Evolutionary conservation across 2,329 filamentous ascomycete genomes (phyloP).

Genomic region (Ascochyta fabae): DNA sequence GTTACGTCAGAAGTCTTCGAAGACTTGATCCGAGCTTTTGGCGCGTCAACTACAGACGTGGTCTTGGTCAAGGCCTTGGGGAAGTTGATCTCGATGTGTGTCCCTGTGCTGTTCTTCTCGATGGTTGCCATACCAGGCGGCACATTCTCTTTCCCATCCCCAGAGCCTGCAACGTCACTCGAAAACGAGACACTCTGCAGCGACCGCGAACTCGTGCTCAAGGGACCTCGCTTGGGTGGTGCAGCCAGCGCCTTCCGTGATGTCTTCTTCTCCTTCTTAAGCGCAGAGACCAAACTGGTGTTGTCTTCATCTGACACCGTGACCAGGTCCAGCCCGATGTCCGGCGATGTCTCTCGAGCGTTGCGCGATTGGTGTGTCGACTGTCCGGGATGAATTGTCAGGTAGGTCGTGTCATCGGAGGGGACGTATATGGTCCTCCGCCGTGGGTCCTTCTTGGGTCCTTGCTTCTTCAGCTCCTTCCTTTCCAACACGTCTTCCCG

Average conservation of each 20-base stretch:
- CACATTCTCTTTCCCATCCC: conserved; percentile 68
- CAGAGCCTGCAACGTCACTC: conserved; percentile 59
- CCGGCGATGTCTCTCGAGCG: conserved; percentile 41
- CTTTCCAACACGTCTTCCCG: conserved; percentile 40
- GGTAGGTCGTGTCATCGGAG: conserved; percentile 58
- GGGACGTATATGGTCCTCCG: conserved; percentile 60
- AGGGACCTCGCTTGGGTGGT: conserved; percentile 58
- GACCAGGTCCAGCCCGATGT: conserved; percentile 48
- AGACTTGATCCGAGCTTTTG: conserved; percentile 24
- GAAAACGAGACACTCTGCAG: conserved; percentile 51
- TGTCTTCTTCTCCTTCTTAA: conserved; percentile 43
- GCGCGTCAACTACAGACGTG: conserved; percentile 14
- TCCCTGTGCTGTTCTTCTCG: conserved; percentile 33
- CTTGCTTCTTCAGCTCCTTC: conserved; percentile 41
- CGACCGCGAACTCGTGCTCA: conserved; percentile 52
- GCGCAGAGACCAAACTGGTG: conserved; percentile 35
- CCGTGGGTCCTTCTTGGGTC: conserved; percentile 50
- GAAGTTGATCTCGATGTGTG: conserved; percentile 43
- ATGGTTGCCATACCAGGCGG: conserved; percentile 56
- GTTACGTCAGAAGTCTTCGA: conserved; percentile 28
- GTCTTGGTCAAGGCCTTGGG: conserved; percentile 36
- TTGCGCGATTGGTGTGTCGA: conserved; percentile 35
- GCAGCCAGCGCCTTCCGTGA: conserved; percentile 53
- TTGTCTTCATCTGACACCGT: conserved; percentile 49
- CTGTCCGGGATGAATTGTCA: conserved; percentile 60